Percentiles rank a stretch among this genome's conserved stretches.
Evolutionary conservation across 2,329 filamentous ascomycete species (phyloP).

Genomic region (Chaetomiaceae sp.): DNA sequence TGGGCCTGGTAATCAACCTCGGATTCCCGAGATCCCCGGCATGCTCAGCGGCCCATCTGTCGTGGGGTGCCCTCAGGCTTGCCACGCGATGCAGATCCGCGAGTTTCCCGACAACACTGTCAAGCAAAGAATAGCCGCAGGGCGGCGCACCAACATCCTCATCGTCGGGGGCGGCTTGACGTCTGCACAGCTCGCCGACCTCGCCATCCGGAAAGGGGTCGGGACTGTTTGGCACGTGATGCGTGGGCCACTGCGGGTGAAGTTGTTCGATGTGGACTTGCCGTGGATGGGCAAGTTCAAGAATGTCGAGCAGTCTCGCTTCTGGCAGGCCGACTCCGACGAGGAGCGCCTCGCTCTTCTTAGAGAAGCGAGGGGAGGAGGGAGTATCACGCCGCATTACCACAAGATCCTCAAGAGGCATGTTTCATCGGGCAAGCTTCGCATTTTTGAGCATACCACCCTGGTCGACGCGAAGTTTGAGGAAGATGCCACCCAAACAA

Average conservation of each 20-base stretch:
- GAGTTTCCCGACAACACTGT: constrained; percentile 53
- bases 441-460: not conserved
- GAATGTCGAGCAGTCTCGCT: constrained; percentile 70
- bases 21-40: constrained; percentile 35
- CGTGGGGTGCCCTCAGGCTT: constrained; percentile 48
- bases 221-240: constrained; percentile 67
- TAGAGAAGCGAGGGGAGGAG: constrained; percentile 63
- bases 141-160: constrained; percentile 56
- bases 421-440: not conserved
- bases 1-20: constrained; percentile 61
- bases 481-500: too few species aligned
- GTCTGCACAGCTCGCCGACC: constrained; percentile 67
- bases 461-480: constrained; percentile 35
- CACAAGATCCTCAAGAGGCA: constrained; percentile 58
- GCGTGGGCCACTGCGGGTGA: constrained; percentile 56
- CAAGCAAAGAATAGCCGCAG: constrained; percentile 46
- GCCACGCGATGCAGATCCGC: constrained; percentile 62
- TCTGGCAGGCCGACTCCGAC: constrained; percentile 72
- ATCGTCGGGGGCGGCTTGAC: constrained; percentile 74
- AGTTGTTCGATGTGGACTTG: constrained; percentile 73
- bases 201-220: constrained; percentile 61
- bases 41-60: too few species aligned
- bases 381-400: constrained; percentile 69
- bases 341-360: constrained; percentile 64
- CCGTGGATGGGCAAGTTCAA: constrained; percentile 80